phyloP scores from a whole-genome alignment of 805 yeast genomes.

The Geotrichum ghanense region DNA sequence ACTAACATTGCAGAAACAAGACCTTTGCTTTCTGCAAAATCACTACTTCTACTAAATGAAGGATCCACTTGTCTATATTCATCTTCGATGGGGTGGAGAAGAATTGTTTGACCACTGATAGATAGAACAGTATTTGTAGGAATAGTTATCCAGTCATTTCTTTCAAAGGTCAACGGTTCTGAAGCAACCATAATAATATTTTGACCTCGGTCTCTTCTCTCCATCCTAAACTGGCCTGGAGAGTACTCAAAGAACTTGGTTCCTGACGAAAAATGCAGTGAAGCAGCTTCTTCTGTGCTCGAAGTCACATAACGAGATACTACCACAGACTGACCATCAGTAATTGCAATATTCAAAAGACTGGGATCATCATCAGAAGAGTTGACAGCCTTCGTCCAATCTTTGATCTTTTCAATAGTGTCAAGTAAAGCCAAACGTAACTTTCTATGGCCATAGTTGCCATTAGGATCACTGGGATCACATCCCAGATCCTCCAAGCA shows the following conservation, averaged over 20 bases:
- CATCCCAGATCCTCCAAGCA: constrained; percentile 63
- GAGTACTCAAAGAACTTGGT: constrained; percentile 80
- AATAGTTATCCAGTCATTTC: constrained; percentile 96
- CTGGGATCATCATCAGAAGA: constrained; percentile 52
- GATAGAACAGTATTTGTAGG: constrained; percentile 86
- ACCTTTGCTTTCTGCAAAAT: constrained; percentile 82
- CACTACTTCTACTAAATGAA: constrained; percentile 55
- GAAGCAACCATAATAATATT: constrained; percentile 95
- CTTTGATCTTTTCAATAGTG: constrained; percentile 64
- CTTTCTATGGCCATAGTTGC: constrained; percentile 36
- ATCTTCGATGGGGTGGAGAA: constrained; percentile 81
- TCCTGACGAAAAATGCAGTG: constrained; percentile 89
- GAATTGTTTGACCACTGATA: constrained; percentile 71
- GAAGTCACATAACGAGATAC: constrained; percentile 85
- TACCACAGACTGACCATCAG: constrained; percentile 82
- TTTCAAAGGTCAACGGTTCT: constrained; percentile 91
- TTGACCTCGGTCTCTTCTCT: constrained; percentile 82
- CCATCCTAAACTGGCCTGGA: constrained; percentile 92
- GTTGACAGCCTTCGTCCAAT: constrained; percentile 62
- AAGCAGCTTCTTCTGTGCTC: constrained; percentile 88
- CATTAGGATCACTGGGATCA: constrained; percentile 49
- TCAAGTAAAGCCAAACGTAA: constrained; percentile 58
- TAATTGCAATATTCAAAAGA: constrained; percentile 82
- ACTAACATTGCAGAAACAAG: constrained; percentile 85
- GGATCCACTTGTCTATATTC: constrained; percentile 76